phyloP scores from a whole-genome alignment of 2,329 filamentous ascomycete genomes.

The Trematosphaeria pertusa region DNA sequence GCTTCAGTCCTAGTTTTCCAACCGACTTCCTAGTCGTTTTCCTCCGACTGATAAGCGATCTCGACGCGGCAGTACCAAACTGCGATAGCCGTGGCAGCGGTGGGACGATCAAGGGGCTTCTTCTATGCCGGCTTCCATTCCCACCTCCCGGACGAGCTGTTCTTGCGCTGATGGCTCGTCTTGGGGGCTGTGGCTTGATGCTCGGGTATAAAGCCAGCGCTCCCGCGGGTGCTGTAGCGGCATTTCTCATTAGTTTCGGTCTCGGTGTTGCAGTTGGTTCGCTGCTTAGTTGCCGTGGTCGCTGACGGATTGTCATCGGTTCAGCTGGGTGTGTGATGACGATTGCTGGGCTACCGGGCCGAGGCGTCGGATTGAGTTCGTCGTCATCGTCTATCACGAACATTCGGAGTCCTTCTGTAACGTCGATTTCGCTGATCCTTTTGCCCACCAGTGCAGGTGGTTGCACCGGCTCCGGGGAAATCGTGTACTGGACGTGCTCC shows the following conservation, averaged over 20 bases:
- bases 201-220: conserved; percentile 10
- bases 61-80: conserved; percentile 6
- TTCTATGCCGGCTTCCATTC: conserved; percentile 7
- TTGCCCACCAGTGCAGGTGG: conserved; percentile 5
- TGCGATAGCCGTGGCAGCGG: conserved; percentile 10
- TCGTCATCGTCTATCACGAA: conserved; percentile 20
- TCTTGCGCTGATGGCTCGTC: conserved; percentile 37
- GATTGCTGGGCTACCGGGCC: conserved; percentile 1
- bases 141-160: conserved; percentile 9
- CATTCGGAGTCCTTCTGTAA: conserved; percentile 14
- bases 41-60: conserved; percentile 15
- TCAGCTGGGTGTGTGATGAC: conserved; percentile 4
- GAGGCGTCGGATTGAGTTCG: conserved; percentile 4
- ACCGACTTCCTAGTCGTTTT: conserved; percentile 17
- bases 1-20: conserved; percentile 17
- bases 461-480: not conserved
- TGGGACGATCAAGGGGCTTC: conserved; percentile 9
- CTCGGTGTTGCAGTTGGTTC: conserved; percentile 5
- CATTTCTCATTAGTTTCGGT: conserved; percentile 25
- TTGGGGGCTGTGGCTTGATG: conserved; percentile 25
- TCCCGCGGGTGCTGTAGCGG: conserved; percentile 29
- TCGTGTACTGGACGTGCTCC: conserved; percentile 3
- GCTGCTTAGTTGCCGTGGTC: conserved; percentile 9
- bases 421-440: conserved; percentile 5
- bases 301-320: conserved; percentile 4